Base-by-base conservation (phyloP, 108 stramenopile genomes). In the Pseudonitzschia pungens region DNA sequence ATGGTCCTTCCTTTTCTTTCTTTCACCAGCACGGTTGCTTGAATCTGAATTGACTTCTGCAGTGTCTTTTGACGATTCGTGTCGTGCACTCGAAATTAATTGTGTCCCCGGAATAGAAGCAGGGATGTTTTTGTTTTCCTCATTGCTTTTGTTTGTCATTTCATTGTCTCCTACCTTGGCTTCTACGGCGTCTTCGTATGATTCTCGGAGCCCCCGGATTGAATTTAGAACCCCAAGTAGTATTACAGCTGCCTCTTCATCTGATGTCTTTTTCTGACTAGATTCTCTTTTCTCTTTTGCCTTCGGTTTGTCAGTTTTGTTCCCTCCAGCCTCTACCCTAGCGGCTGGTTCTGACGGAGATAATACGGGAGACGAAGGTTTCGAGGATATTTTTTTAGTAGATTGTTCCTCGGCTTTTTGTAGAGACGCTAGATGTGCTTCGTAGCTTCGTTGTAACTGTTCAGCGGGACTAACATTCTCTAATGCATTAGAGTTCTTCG, bases 221-320 rank as follows among this genome's bases (percentile, higher is more conserved):
- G 84, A 85, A 41, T 70, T 78, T 50, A 85, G 40, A 64, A 86
- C 79, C 0, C 80, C 82, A 29, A 86, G 57, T 26, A 86, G 41
- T 27, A 86, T 73, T 21, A 69, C 54, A 21, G 76, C 78, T 31
- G 71, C 85, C 40, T 72, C 77, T 55, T 78, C 73, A 40, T 81
- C 77, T 21, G 72, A 71, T 32, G 57, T 52, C 42, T 59, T 65
- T 12, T 43, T 33, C 20, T 59, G 53, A n/a, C 24, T 43, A 65
- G 72, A 12, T 45, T 15, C 42, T 56, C 7, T 15, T 44, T 41
- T 18, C 42, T 48, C 33, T 56, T 67, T 50, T 4, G 9, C n/a
- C 48, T 40, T 59, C 48, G 21, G 8, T 41, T 43, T 12, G 60
- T 40, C 9, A 16, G 60, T 18, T 62, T 68, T 50, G 9, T 27